Conservation (phyloP, 2,329 filamentous ascomycete genomes). For the Tolypocladium nubicola region DNA sequence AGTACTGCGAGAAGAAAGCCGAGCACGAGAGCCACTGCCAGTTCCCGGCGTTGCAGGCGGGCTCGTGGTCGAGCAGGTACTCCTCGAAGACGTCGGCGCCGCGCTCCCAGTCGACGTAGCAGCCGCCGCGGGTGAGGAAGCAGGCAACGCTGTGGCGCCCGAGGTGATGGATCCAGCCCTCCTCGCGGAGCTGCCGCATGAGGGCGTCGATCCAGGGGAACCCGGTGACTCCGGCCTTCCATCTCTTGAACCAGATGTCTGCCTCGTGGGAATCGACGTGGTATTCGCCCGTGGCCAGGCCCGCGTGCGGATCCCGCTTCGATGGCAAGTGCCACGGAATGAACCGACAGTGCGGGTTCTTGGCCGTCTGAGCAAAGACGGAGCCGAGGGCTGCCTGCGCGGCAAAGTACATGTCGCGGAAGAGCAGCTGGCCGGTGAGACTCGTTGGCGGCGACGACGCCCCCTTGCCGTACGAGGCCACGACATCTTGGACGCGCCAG, state of each 20-base stretch:
- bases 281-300: conserved; percentile 47
- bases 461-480: conserved; percentile 43
- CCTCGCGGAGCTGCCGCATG: conserved; percentile 61
- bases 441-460: conserved; percentile 56
- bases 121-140: conserved; percentile 70
- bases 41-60: conserved; percentile 63
- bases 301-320: conserved; percentile 33
- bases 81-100: conserved; percentile 73
- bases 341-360: conserved; percentile 60
- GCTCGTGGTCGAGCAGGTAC: conserved; percentile 63
- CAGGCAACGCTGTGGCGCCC: conserved; percentile 70
- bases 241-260: conserved; percentile 56
- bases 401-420: conserved; percentile 77
- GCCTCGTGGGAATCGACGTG: conserved; percentile 52
- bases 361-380: conserved; percentile 51
- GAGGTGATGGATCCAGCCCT: conserved; percentile 75
- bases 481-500: conserved; percentile 55
- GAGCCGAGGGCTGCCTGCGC: conserved; percentile 60
- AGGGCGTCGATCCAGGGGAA: conserved; percentile 75
- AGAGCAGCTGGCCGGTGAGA: conserved; percentile 61
- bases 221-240: conserved; percentile 58
- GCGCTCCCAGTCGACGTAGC: conserved; percentile 70
- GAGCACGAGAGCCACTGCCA: conserved; percentile 73
- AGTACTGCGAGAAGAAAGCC: conserved; percentile 66
- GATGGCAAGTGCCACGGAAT: conserved; percentile 70